Base-by-base conservation (phyloP, 2,329 filamentous ascomycete genomes). In the Teratosphaeria viscida region DNA sequence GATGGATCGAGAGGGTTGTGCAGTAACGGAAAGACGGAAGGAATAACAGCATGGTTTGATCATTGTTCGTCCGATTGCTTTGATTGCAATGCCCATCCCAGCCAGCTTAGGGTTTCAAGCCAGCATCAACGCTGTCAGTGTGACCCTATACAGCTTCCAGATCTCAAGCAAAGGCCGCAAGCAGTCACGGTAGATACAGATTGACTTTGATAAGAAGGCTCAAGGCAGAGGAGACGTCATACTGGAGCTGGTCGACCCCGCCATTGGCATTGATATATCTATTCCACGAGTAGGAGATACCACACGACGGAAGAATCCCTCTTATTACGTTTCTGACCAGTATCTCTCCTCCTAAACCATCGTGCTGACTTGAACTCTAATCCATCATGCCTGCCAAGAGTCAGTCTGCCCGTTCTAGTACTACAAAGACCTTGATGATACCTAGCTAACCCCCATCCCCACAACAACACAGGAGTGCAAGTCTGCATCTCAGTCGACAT, bases 401-500 rank as follows among this genome's bases (percentile, higher is more conserved):
- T 23, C 55, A 49, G 19, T n/a, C 23, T 27, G 23, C 37, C 56
- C 56, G 4, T 52, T 26, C 27, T 8, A 43, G 5, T 43, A 32
- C 29, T 7, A 32, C 11, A 16, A 43, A 39, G 5, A 39, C 35
- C 37, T 43, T 43, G 37, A 16, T 14, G 37, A 16, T 14, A 43
- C 11, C 7, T 43, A 12, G 5, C 37, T 5, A 14, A 43, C 12
- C 1, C 23, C n/a, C 16, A 11, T 16, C 27, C 35, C 14, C n/a
- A 14, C 39, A 52, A 26, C n/a, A 23, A 5, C 14, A 14, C 53
- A 71, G 68, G 64, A 57, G 67, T 69, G 11, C 70, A 69, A 64
- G 68, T 66, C 61, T 71, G 70, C 61, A 71, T 72, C 58, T 70
- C 67, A 2, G 84, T 90, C 27, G 87, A 90, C 62, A 85, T 90